Evolutionary conservation across 2,329 filamentous ascomycete genomes (phyloP), one percentile per base, ranked within the genome.

Genomic region (Diplocarpon rosae): DNA sequence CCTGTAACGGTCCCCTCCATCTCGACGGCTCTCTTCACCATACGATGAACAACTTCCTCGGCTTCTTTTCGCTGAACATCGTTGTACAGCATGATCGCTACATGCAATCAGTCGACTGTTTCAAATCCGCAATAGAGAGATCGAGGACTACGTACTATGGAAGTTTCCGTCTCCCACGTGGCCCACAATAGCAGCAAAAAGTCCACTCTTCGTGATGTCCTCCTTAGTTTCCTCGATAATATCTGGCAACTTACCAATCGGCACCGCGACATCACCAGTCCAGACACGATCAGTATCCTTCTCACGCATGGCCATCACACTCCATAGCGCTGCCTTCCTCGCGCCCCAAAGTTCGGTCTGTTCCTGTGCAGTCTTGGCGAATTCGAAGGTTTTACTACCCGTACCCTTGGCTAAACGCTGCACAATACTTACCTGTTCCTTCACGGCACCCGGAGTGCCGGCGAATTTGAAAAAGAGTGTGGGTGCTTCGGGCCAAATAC

Each of bases 261-360:
- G 86, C 43, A 93, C 86, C 0, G 86, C 86, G 10, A 92, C 86
- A 58, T 93, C 86, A 1, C 84, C 85, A 0, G 85, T 90, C 85
- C 85, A 92, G 3, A 92, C 81, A 43, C 76, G 77, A 52, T 89
- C 80, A n/a, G 71, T 36, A 60, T 74, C 66, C 63, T 76, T 66
- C 64, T 76, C 58, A 45, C 63, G 65, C 62, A 80, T 69, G 0
- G 83, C 76, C 70, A 86, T 80, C 45, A 83, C 80, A 57, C 78
- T 83, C 85, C 85, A 92, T 31, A 93, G 70, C 1, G 85, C 84
- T 64, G 89, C 83, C 65, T 93, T 93, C 36, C 86, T 69, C 16
- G 86, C 86, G 56, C 78, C 82, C 86, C 86, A 93, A 27, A 93
- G 70, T 64, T 89, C 84, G 6, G 73, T 69, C 62, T 81, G 79